Conservation (phyloP, 2,329 filamentous ascomycete species). For the Nothophoma quercina region DNA sequence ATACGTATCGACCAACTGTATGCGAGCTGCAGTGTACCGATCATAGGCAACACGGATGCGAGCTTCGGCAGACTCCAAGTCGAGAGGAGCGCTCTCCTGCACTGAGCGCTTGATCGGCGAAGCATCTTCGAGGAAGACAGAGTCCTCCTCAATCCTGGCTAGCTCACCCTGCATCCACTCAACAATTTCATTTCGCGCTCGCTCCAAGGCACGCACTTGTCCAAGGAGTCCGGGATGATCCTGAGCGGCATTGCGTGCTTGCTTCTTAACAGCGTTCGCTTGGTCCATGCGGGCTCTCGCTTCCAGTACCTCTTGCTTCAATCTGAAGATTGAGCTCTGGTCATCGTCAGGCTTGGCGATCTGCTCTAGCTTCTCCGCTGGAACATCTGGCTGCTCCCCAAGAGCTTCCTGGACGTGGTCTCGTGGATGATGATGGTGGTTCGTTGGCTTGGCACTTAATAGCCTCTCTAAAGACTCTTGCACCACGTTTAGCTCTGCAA, state of each 20-base stretch:
- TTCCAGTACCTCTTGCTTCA: conserved; percentile 51
- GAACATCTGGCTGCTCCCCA: conserved; percentile 48
- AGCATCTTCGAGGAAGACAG: conserved; percentile 43
- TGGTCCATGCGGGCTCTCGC: conserved; percentile 44
- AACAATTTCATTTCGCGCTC: conserved; percentile 58
- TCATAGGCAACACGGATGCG: conserved; percentile 41
- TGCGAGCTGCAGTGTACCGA: conserved; percentile 38
- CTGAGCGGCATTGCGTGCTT: conserved; percentile 19
- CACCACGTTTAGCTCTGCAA: conserved; percentile 57
- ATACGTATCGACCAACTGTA: conserved; percentile 30
- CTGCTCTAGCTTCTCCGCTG: conserved; percentile 41
- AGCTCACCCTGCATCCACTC: conserved; percentile 61
- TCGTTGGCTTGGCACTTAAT: conserved; percentile 46
- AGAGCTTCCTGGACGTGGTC: conserved; percentile 37
- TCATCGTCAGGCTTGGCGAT: conserved; percentile 30
- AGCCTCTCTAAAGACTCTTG: conserved; percentile 54
- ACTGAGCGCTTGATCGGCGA: conserved; percentile 40
- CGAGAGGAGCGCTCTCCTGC: conserved; percentile 1
- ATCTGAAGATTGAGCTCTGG: conserved; percentile 38
- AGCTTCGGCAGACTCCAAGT: conserved; percentile 32
- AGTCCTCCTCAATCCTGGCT: conserved; percentile 51
- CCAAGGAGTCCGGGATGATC: conserved; percentile 25
- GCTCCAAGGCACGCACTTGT: conserved; percentile 52
- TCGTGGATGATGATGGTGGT: conserved; percentile 34
- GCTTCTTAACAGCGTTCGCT: conserved; percentile 30